Evolutionary conservation across 345 rosid species (phyloP).

Genomic region (Salix purpurea): DNA sequence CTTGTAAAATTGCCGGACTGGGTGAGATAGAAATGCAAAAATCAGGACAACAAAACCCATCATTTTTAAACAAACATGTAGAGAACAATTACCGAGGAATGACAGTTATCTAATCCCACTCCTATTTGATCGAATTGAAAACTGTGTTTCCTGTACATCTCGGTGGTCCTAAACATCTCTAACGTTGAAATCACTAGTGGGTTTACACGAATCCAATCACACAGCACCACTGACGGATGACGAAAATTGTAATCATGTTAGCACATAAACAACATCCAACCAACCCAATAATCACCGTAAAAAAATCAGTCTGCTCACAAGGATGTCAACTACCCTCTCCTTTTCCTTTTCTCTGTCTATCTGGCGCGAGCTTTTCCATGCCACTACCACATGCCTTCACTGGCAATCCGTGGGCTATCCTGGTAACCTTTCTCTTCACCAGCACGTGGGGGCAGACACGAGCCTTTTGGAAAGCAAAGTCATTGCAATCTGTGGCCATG

Average conservation of each 20-base stretch:
- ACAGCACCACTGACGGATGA: conserved; percentile 11
- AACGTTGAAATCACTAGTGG: conserved; percentile 15
- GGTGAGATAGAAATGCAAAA: neutral
- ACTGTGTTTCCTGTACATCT: conserved; percentile 20
- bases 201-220: conserved; percentile 13
- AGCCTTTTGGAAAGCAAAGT: neutral
- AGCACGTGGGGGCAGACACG: neutral
- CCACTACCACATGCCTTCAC: conserved; percentile 3
- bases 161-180: conserved; percentile 5
- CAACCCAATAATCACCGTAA: conserved; percentile 6
- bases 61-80: neutral
- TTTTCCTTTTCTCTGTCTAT: neutral
- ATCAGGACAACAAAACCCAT: neutral
- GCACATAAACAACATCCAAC: conserved; percentile 6
- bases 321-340: conserved; percentile 13
- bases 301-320: conserved; percentile 10
- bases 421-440: neutral
- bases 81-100: neutral
- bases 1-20: neutral
- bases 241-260: conserved; percentile 9
- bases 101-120: neutral
- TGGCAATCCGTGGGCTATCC: conserved; percentile 5
- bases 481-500: neutral
- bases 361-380: neutral
- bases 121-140: neutral